phyloP scores from a whole-genome alignment of 805 yeast genomes.

The Teunomyces tritomae region DNA sequence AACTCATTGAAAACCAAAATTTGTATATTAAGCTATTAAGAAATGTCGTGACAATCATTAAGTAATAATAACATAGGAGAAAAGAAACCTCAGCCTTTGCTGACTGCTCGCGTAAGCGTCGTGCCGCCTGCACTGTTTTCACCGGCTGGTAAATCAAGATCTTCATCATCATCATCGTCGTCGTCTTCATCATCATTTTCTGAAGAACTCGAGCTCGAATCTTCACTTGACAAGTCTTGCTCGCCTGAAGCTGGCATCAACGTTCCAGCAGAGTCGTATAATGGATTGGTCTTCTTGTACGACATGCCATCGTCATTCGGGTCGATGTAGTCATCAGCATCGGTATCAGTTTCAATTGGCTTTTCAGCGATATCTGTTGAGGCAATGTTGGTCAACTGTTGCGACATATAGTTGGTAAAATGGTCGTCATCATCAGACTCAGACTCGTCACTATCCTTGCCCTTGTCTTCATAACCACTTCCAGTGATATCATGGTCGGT shows the following conservation, averaged over 20 bases:
- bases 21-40: conserved; percentile 4
- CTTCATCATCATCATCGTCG: conserved; percentile 1
- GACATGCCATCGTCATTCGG: conserved; percentile 82
- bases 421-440: conserved; percentile 50
- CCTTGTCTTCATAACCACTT: conserved; percentile 29
- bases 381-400: conserved; percentile 59
- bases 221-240: conserved; percentile 29
- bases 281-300: conserved; percentile 61
- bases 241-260: conserved; percentile 11
- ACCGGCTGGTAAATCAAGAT: not conserved
- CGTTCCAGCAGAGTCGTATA: conserved; percentile 45
- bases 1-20: not conserved
- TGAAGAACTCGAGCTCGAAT: conserved; percentile 28
- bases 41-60: conserved; percentile 1
- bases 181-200: conserved; percentile 22
- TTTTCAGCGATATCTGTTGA: conserved; percentile 46
- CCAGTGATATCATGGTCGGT: conserved; percentile 30
- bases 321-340: conserved; percentile 67
- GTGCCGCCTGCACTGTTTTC: conserved; percentile 13
- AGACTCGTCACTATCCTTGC: conserved; percentile 33
- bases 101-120: conserved; percentile 39
- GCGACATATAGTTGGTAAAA: conserved; percentile 73
- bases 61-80: not conserved
- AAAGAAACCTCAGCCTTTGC: conserved; percentile 28
- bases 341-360: conserved; percentile 29